Base-by-base conservation (phyloP, 1,284 basidiomycete species). In the Vanrija sp. region DNA sequence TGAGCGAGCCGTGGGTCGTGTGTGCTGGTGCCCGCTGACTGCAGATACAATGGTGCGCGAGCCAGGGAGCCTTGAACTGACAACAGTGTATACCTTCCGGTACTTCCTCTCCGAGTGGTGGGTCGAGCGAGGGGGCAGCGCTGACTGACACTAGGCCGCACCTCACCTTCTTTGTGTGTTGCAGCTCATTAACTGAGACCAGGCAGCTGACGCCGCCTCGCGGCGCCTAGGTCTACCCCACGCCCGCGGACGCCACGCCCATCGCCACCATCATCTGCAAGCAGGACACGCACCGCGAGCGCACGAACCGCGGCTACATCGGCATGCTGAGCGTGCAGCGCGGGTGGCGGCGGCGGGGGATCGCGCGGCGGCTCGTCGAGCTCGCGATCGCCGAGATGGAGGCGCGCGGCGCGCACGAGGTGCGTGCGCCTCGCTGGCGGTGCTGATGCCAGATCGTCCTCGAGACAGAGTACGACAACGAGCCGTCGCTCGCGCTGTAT, bases 401-500 rank as follows among this genome's bases (percentile, higher is more conserved):
- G 60, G 75, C 77, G 42, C 79, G 83, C 49, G 87, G 87, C 2
- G 91, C 91, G 3, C 83, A 91, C 59, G 90, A 95, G 83, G 90
- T 89, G 44, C 39, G 79, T 72, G 20, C 9, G 20, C 9, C 31
- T 45, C 22, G 43, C 57, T 59, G 1, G 19, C 36, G 18, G n/a
- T 19, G 12, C 38, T 38, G 25, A 24, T 9, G 2, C 12, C 61
- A 95, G 91, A 84, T 98, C 60, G 86, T 95, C 2, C 84, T 99
- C 47, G 96, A 99, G 78, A 99, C 96, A 2, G 96, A 99, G 77
- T 90, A 83, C 68, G 94, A 98, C 78, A 98, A 99, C 75, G 72
- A 77, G 15, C 83, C 89, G 4, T 91, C 92, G 0, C 81, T 98
- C 12, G 84, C 86, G 3, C 79, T 98, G 14, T 98, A 98, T 76